phyloP scores from a whole-genome alignment of 2,329 filamentous ascomycete species.

The Trichoderma cornu-damae region DNA sequence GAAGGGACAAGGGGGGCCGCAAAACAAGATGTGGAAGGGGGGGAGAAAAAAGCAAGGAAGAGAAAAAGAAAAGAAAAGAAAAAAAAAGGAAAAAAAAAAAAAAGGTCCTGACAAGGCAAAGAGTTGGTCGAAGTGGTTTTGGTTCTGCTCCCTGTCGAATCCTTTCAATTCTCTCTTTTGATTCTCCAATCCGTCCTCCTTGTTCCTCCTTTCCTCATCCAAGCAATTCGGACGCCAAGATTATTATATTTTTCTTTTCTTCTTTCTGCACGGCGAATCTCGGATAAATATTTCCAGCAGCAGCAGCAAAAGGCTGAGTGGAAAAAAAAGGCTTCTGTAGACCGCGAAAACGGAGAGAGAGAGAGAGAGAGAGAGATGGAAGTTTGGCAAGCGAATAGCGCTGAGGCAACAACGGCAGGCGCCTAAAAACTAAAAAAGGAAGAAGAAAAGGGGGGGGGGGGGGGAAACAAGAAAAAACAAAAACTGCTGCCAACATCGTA shows the following conservation, averaged over 20 bases:
- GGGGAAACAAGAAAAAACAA: not conserved
- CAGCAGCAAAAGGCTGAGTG: not conserved
- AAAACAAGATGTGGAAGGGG: too few relatives aligned
- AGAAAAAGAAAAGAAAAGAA: too few relatives aligned
- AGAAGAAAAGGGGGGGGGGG: too few relatives aligned
- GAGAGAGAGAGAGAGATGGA: not conserved
- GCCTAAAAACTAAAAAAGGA: not conserved
- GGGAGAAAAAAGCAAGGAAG: too few relatives aligned
- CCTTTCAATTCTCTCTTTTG: too few relatives aligned
- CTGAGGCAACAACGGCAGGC: not conserved
- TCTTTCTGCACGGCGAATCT: not conserved
- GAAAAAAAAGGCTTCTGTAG: not conserved
- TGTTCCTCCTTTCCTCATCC: too few relatives aligned
- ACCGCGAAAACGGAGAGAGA: not conserved
- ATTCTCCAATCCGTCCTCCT: too few relatives aligned
- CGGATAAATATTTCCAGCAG: not conserved
- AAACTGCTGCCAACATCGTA: not conserved
- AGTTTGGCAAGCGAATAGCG: not conserved
- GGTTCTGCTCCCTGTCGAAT: too few relatives aligned
- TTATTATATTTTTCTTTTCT: not conserved
- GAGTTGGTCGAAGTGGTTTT: too few relatives aligned
- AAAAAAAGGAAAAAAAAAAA: too few relatives aligned
- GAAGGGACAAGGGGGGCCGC: not conserved
- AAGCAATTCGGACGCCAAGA: too few relatives aligned
- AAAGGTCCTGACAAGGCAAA: not conserved